Percentiles rank a stretch among this genome's conserved stretches.
Conservation (phyloP, 805 yeast species). For the Saturnispora zaruensis region DNA sequence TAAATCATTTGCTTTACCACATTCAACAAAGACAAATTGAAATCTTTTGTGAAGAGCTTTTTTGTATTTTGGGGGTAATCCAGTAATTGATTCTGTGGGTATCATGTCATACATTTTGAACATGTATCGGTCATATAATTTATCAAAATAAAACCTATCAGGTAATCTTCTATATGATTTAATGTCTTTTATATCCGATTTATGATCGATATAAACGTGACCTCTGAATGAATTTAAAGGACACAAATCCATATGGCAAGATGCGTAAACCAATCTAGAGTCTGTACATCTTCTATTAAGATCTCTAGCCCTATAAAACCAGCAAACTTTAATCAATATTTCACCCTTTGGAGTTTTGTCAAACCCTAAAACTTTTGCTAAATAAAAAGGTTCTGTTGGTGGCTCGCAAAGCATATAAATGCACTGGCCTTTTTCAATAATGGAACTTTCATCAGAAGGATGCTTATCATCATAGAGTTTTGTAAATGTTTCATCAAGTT, state of each 20-base stretch:
- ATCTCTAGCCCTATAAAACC: slow-evolving; percentile 88
- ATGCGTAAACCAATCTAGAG: slow-evolving; percentile 69
- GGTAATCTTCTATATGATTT: slow-evolving; percentile 50
- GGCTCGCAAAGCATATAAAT: slow-evolving; percentile 86
- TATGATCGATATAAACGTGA: slow-evolving; percentile 58
- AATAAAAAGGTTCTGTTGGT: slow-evolving; percentile 88
- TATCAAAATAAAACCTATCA: slow-evolving; percentile 74
- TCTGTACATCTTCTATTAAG: slow-evolving; percentile 60
- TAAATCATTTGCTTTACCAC: slow-evolving; percentile 54
- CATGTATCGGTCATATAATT: slow-evolving; percentile 80
- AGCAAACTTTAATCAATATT: slow-evolving; percentile 47
- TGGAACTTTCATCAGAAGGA: slow-evolving; percentile 23
- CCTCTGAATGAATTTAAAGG: slow-evolving; percentile 74
- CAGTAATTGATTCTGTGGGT: slow-evolving; percentile 49
- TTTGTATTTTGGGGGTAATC: slow-evolving; percentile 52
- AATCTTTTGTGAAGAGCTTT: slow-evolving; percentile 58
- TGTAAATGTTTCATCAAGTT: slow-evolving; percentile 9
- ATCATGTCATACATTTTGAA: slow-evolving; percentile 71
- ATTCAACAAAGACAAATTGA: slow-evolving; percentile 67
- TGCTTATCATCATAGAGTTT: slow-evolving; percentile 30
- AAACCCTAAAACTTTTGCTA: slow-evolving; percentile 79
- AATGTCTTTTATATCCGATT: slow-evolving; percentile 53
- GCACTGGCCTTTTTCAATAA: slow-evolving; percentile 47
- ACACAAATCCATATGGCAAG: slow-evolving; percentile 79
- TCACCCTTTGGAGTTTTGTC: slow-evolving; percentile 36